Percentiles rank a stretch among this genome's conserved stretches.
These are phyloP conservation scores for Gossypium longicalyx DNA, from an alignment of 345 rosid species.

Conservation along the genomic window DNA sequence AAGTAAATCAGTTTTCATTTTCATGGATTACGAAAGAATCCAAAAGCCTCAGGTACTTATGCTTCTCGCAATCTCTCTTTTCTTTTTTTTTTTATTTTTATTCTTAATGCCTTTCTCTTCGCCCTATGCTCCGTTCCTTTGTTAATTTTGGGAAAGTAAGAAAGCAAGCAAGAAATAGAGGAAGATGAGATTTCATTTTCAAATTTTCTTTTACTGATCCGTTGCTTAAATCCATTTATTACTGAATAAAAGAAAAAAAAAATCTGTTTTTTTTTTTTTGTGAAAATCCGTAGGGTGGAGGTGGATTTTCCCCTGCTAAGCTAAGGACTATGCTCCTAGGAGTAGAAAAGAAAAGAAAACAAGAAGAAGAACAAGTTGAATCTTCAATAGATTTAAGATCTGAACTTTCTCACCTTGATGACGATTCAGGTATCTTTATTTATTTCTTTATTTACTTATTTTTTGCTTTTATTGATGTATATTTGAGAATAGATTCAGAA, in stretches of 20 bases:
- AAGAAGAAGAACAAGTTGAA: slow-evolving; percentile 44
- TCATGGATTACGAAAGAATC: slow-evolving; percentile 89
- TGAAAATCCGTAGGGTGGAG: slow-evolving; percentile 32
- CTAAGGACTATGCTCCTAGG: slow-evolving; percentile 66
- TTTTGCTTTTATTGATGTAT: not conserved
- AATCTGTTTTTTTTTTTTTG: not conserved
- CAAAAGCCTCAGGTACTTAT: slow-evolving; percentile 52
- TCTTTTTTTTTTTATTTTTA: not conserved
- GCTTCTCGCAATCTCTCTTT: not conserved
- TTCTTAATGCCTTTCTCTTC: slow-evolving; percentile 21
- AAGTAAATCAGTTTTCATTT: not conserved
- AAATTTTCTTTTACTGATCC: slow-evolving; percentile 1
- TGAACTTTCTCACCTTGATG: slow-evolving; percentile 38
- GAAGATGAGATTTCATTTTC: slow-evolving; percentile 21
- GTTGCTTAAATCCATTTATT: slow-evolving; percentile 15
- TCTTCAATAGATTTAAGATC: slow-evolving; percentile 49
- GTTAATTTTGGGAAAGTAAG: slow-evolving; percentile 20
- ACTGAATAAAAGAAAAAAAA: not conserved
- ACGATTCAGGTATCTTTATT: slow-evolving; percentile 41
- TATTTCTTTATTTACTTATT: not conserved
- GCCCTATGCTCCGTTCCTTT: slow-evolving; percentile 18
- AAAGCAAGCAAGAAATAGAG: not conserved
- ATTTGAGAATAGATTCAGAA: not conserved
- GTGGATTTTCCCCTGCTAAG: slow-evolving; percentile 70
- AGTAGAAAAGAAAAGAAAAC: slow-evolving; percentile 58